These are phyloP conservation scores for Entomophthora muscae DNA, from an alignment of 371 early-diverging fungal species.

Conservation along the genomic window DNA sequence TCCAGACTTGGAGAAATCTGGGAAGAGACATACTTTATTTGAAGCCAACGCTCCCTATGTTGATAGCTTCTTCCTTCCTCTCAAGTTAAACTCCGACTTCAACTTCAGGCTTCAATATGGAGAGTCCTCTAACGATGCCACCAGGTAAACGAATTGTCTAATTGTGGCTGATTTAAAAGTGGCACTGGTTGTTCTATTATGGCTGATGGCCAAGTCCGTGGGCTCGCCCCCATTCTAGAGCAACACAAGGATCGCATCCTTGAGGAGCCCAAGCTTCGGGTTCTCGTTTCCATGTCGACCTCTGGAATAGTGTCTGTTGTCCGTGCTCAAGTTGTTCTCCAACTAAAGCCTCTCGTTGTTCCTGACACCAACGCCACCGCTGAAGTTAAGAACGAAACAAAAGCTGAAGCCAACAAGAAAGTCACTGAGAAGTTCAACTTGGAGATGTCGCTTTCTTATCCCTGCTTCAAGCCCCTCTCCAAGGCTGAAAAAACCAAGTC, in stretches of 20 bases:
- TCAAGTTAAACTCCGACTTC: conserved; percentile 64
- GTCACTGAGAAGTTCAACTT: conserved; percentile 21
- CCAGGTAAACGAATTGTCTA: conserved; percentile 12
- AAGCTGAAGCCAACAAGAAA: conserved; percentile 23
- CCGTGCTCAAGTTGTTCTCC: conserved; percentile 26
- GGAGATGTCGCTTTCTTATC: neutral
- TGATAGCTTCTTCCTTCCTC: conserved; percentile 64
- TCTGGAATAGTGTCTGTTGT: conserved; percentile 43
- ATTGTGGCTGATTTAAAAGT: neutral
- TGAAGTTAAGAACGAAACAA: conserved; percentile 15
- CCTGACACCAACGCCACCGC: neutral
- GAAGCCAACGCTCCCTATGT: conserved; percentile 38
- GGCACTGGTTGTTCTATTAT: conserved; percentile 24
- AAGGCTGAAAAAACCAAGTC: conserved; percentile 13
- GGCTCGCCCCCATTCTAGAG: conserved; percentile 46
- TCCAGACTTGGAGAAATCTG: neutral
- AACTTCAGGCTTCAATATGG: conserved; percentile 49
- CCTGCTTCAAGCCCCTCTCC: neutral
- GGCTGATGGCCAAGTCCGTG: conserved; percentile 42
- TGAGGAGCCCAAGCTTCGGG: conserved; percentile 62
- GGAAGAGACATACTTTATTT: conserved; percentile 9
- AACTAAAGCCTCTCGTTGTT: conserved; percentile 17
- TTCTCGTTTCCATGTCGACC: conserved; percentile 45
- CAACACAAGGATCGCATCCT: conserved; percentile 35
- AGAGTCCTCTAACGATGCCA: conserved; percentile 17